Evolutionary conservation across 2,329 filamentous ascomycete genomes (phyloP).

Genomic region (Monosporascus cannonballus): DNA sequence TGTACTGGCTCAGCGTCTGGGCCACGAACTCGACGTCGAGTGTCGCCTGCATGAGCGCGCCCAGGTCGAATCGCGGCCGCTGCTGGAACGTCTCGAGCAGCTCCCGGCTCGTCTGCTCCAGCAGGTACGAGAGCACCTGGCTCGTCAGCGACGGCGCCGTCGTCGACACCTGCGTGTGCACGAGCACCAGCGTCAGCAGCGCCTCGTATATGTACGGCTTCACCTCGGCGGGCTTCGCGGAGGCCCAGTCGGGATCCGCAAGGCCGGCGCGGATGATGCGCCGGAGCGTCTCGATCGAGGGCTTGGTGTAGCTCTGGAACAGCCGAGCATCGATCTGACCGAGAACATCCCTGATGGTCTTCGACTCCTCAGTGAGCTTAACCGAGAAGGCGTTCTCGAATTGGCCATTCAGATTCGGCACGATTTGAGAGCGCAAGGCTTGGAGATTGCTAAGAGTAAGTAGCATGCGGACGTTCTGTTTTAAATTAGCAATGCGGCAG

Average conservation of each 20-base stretch:
- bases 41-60: slow-evolving; percentile 91
- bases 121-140: slow-evolving; percentile 78
- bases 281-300: slow-evolving; percentile 62
- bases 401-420: slow-evolving; percentile 82
- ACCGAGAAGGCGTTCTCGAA: slow-evolving; percentile 94
- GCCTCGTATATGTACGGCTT: slow-evolving; percentile 85
- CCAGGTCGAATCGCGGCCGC: slow-evolving; percentile 64
- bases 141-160: slow-evolving; percentile 69
- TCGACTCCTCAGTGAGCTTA: slow-evolving; percentile 87
- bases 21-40: slow-evolving; percentile 96
- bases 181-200: slow-evolving; percentile 77
- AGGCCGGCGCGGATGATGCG: slow-evolving; percentile 70
- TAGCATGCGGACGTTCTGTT: slow-evolving; percentile 83
- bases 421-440: slow-evolving; percentile 70
- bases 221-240: slow-evolving; percentile 66
- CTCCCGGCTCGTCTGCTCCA: slow-evolving; percentile 73
- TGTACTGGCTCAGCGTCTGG: slow-evolving; percentile 87
- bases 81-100: slow-evolving; percentile 73
- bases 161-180: slow-evolving; percentile 84
- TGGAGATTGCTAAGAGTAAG: slow-evolving; percentile 91
- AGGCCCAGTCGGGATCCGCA: slow-evolving; percentile 63
- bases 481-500: slow-evolving; percentile 17
- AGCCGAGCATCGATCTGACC: slow-evolving; percentile 84
- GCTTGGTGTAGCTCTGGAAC: slow-evolving; percentile 86
- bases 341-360: slow-evolving; percentile 85